Percentiles rank a stretch among this genome's conserved stretches.
phyloP scores from a whole-genome alignment of 208 protist species.

The Crithidia sp. region DNA sequence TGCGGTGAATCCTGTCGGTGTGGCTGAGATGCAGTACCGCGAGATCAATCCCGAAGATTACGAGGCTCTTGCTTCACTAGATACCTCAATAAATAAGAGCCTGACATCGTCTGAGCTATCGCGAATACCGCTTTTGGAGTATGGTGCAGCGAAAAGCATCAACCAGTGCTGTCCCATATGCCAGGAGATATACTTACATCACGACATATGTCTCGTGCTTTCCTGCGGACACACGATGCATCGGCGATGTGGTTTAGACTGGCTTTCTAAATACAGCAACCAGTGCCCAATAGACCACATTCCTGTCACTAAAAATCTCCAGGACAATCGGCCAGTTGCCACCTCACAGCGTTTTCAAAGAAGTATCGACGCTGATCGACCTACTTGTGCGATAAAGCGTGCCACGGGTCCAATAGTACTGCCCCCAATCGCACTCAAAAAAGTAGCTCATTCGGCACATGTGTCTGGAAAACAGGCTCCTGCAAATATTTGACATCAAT shows the following conservation, averaged over 20 bases:
- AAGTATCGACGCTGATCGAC: background rate
- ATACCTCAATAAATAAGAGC: conserved; percentile 32
- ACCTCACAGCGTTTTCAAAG: background rate
- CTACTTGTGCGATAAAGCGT: background rate
- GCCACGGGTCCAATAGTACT: background rate
- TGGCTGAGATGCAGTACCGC: conserved; percentile 59
- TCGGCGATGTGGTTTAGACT: conserved; percentile 51
- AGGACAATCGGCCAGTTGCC: background rate
- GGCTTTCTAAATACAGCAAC: conserved; percentile 69
- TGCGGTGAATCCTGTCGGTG: conserved; percentile 6
- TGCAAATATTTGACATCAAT: background rate
- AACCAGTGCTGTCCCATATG: conserved; percentile 66
- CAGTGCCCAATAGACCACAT: conserved; percentile 71
- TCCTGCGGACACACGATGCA: conserved; percentile 83
- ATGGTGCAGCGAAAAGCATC: background rate
- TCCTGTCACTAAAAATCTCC: background rate
- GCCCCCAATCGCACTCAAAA: background rate
- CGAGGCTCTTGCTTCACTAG: conserved; percentile 60
- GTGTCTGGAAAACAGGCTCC: background rate
- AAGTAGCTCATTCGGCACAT: background rate
- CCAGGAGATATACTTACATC: conserved; percentile 42
- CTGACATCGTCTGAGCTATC: conserved; percentile 37
- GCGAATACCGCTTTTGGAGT: conserved; percentile 16
- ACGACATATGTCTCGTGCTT: conserved; percentile 55
- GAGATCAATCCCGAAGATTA: conserved; percentile 88